Evolutionary conservation across 495 filamentous ascomycete genomes (phyloP).

Genomic region (Tuber microsphaerosporum): DNA sequence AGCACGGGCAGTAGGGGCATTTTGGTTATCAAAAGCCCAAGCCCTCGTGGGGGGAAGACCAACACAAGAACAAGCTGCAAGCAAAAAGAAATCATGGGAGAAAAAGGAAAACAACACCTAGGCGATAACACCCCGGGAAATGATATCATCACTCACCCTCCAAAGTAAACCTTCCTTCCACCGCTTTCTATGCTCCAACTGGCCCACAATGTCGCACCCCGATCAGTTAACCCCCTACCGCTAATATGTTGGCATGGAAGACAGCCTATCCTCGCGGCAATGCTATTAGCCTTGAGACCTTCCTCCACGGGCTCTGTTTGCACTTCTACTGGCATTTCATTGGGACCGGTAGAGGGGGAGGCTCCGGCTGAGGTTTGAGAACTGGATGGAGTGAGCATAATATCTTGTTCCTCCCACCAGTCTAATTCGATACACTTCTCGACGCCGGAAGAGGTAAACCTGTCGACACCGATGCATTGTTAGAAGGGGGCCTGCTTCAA

Average conservation of each 20-base stretch:
- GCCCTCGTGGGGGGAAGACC: conserved; percentile 1
- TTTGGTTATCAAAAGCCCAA: conserved; percentile 1
- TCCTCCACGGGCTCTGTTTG: conserved; percentile 17
- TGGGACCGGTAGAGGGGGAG: conserved; percentile 32
- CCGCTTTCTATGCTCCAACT: conserved; percentile 77
- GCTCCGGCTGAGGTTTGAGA: conserved; percentile 20
- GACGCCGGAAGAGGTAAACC: conserved; percentile 56
- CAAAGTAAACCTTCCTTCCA: conserved; percentile 54
- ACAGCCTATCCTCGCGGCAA: conserved; percentile 70
- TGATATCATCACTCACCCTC: conserved; percentile 34
- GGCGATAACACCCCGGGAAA: conserved; percentile 10
- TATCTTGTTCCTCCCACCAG: conserved; percentile 84
- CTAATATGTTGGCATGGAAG: conserved; percentile 81
- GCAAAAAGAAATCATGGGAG: conserved; percentile 16
- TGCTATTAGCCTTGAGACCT: conserved; percentile 42
- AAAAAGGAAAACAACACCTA: conserved; percentile 10
- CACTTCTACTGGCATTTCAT: conserved; percentile 20
- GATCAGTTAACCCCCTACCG: conserved; percentile 62
- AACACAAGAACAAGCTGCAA: conserved; percentile 20
- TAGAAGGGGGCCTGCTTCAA: neutral
- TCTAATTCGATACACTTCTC: conserved; percentile 77
- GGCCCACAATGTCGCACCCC: conserved; percentile 70
- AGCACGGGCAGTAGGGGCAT: neutral
- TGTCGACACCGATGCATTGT: conserved; percentile 7
- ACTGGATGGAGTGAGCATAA: conserved; percentile 54